Evolutionary conservation across 2,329 filamentous ascomycete species (phyloP), one percentile per base, ranked within the genome.

Genomic region (Biscogniauxia sp.): DNA sequence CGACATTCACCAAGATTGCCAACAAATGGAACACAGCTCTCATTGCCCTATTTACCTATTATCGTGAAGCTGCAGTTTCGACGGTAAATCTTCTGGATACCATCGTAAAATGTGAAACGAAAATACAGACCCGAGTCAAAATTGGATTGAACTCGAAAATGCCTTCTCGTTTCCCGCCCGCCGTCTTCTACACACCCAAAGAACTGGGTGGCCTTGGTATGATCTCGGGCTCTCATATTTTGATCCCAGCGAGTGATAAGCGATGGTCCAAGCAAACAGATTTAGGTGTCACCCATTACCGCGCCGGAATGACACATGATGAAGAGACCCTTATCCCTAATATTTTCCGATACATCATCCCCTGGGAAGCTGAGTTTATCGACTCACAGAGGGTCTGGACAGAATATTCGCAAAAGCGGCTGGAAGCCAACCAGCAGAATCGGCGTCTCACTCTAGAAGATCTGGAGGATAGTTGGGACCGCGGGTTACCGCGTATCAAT

Each of bases 21-120:
- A 99, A 99, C 79, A 99, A 99, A 79, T 99, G 96, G 95, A 99
- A 99, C 77, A 99, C 95, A 0, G 95, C 92, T 1, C 78, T 99
- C 67, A 99, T 99, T 71, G 93, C 95, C 0, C 84, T 99, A 25
- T 99, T 99, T 79, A 98, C 95, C 0, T 99, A 99, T 77, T 99
- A 99, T 74, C 92, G 95, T 74, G 95, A 99, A 74, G 95, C 95
- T 54, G 95, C 95, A 17, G 94, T 98, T 1, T 97, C 94, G 0
- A 99, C 96, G 0, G 92, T 98, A 62, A 91, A 92, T 63, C 82
- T 99, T 4, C 84, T 99, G 2, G 95, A 99, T 73, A 97, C 94
- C 0, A 99, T 99, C 69, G 95, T 99, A 74, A 99, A 99, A 79
- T 99, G 95, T 69, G 95, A 99, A 78, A 99, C 96, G 15, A 99